Evolutionary conservation across 345 rosid species (phyloP), one percentile per base, ranked within the genome.

Genomic region (Sisymbrium irio): DNA sequence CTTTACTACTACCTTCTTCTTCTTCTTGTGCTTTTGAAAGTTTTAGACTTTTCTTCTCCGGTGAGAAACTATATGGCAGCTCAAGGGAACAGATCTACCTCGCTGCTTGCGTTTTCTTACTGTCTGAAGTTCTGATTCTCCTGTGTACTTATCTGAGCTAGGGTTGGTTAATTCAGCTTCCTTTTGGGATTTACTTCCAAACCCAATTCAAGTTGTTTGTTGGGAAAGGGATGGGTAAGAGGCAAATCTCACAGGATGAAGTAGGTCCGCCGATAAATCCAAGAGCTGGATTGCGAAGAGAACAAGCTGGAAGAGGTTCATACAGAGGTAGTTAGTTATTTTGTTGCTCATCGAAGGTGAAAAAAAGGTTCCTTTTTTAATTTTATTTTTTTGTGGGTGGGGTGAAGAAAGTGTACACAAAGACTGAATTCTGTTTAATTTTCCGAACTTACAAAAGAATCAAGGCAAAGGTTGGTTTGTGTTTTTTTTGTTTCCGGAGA

Each of bases 291-390:
- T 83, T 93, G 63, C 78, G 96, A 85, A 89, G 92, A 60, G 87
- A 93, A 53, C 97, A 93, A 79, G 98, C 98, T 7, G 98, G 98
- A 25, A 82, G 98, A 89, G 97, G 98, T 64, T 91, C 97, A 12
- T 93, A 93, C 74, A 81, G 98, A 79, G 98, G 94, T 72, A 89
- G 98, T 72, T 93, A 93, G 97, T 77, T 11, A 33, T 46, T 77
- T 65, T 37, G 62, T 61, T 7, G 46, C 27, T 49, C 4, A 54
- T 72, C 62, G 67, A 73, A 50, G 27, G 4, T 9, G 22, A 30
- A 50, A 10, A 27, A 50, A 69, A 39, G 6, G 20, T 15, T 71
- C 14, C 0, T 65, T 67, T 28, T 56, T 54, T 63, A 51, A 7
- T 59, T 36, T 7, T 62, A 7, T 59, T 36, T 7, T 66, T 33